Percentiles rank a stretch among this genome's conserved stretches.
Evolutionary conservation across 495 filamentous ascomycete species (phyloP).

Genomic region (Parathielavia hyrcaniae): DNA sequence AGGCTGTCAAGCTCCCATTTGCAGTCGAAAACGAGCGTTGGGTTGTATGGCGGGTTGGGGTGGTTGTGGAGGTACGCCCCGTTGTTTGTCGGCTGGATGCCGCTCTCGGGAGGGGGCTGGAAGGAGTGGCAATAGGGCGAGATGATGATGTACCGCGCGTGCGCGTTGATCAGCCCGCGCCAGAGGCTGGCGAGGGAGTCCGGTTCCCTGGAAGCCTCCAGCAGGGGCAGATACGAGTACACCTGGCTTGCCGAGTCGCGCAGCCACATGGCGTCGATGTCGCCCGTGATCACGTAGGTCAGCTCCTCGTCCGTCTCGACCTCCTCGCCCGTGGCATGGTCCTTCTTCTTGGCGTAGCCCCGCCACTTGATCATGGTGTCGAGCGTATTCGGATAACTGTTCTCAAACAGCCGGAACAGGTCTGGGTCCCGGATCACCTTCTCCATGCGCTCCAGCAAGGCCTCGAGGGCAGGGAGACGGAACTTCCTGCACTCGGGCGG

Average conservation of each 20-base stretch:
- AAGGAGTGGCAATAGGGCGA: constrained; percentile 58
- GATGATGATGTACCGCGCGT: constrained; percentile 52
- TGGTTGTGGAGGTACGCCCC: constrained; percentile 43
- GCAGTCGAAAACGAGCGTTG: constrained; percentile 53
- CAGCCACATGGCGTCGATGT: constrained; percentile 64
- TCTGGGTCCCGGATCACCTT: constrained; percentile 51
- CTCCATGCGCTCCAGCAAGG: constrained; percentile 41
- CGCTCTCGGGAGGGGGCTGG: constrained; percentile 53
- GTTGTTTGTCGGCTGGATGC: constrained; percentile 44
- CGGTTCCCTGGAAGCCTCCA: constrained; percentile 45
- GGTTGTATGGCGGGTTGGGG: constrained; percentile 46
- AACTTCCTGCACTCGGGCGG: constrained; percentile 53
- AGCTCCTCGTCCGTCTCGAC: constrained; percentile 53
- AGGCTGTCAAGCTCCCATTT: constrained; percentile 61
- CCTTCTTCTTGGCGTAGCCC: constrained; percentile 44
- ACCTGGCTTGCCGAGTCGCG: constrained; percentile 59
- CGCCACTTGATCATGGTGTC: constrained; percentile 59
- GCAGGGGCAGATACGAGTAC: constrained; percentile 52
- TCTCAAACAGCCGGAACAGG: constrained; percentile 55
- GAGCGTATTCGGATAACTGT: constrained; percentile 55
- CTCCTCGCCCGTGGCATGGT: constrained; percentile 22
- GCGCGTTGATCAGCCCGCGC: constrained; percentile 54
- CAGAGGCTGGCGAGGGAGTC: constrained; percentile 55
- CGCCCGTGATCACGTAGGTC: constrained; percentile 58
- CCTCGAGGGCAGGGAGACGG: constrained; percentile 48